A percentile compares a stretch with the other conserved stretches of the same genome.
Evolutionary conservation across 2,329 filamentous ascomycete genomes (phyloP).

Genomic region (Penicillium sp.): DNA sequence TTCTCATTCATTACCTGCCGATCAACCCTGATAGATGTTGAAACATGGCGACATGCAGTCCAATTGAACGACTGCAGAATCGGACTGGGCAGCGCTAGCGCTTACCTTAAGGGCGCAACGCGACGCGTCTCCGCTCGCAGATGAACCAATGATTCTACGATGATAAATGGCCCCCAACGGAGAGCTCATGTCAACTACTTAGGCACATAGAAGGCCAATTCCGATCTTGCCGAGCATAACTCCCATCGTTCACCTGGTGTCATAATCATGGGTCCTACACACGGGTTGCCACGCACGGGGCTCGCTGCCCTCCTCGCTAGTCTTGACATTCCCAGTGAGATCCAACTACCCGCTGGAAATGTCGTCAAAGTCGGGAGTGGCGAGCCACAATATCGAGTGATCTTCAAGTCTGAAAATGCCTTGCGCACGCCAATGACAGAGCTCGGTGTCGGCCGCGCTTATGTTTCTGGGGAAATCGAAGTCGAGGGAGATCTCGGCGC

Average conservation of each 20-base stretch:
- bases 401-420: conserved; percentile 10
- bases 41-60: background rate
- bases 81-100: background rate
- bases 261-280: background rate
- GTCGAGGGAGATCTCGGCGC: conserved; percentile 14
- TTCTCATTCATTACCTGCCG: no score
- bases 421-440: conserved; percentile 19
- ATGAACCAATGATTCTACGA: background rate
- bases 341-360: conserved; percentile 10
- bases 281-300: conserved; percentile 10
- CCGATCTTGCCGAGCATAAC: background rate
- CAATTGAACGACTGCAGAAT: no score
- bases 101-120: background rate
- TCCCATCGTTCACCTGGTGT: background rate
- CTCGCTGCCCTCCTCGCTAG: conserved; percentile 10
- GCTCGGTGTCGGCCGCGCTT: conserved; percentile 12
- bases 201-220: background rate
- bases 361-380: conserved; percentile 4
- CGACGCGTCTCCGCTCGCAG: background rate
- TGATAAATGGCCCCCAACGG: background rate
- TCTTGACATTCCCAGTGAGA: conserved; percentile 12
- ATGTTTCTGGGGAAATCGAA: conserved; percentile 15
- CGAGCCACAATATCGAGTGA: conserved; percentile 12
- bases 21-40: no score
- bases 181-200: background rate